Evolutionary conservation across 2,329 filamentous ascomycete genomes (phyloP).

Genomic region (Ceratocystis albifundus): DNA sequence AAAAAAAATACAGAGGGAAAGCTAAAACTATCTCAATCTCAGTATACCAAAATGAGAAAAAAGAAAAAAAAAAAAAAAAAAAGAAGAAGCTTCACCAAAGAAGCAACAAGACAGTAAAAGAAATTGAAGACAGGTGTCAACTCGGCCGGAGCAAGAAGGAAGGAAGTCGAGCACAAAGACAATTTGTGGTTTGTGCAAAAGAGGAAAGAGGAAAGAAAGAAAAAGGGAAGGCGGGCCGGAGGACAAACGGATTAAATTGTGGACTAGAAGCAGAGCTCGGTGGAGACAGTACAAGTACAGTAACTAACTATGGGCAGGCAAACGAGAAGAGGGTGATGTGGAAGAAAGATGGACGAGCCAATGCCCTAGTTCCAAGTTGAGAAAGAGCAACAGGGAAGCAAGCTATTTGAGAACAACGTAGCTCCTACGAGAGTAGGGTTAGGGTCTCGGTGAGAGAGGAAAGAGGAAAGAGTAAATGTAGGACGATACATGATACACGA

Average conservation of each 20-base stretch:
- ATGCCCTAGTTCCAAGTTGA: background rate
- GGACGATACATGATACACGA: background rate
- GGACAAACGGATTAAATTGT: conserved; percentile 8
- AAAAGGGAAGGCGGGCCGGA: conserved; percentile 6
- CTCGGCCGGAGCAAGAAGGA: conserved; percentile 18
- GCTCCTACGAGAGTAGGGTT: background rate
- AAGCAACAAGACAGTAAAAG: background rate
- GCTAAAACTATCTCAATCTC: no score
- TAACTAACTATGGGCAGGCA: no score
- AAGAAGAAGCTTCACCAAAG: conserved; percentile 10
- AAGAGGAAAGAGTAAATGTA: background rate
- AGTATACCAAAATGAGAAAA: background rate
- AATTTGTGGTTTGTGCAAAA: background rate
- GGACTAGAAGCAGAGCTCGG: conserved; percentile 4
- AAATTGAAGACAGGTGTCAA: conserved; percentile 13
- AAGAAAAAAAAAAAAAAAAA: no score
- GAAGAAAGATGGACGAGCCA: conserved; percentile 13
- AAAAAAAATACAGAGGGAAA: conserved; percentile 3
- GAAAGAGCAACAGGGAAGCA: background rate
- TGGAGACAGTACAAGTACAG: no score
- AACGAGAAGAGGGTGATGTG: conserved; percentile 24
- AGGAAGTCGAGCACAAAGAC: conserved; percentile 11
- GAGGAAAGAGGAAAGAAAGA: conserved; percentile 14
- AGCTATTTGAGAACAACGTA: background rate
- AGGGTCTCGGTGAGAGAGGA: background rate